Evolutionary conservation across 208 protist species (phyloP), one percentile per base, ranked within the genome.

Genomic region (Crithidia acanthocephali): DNA sequence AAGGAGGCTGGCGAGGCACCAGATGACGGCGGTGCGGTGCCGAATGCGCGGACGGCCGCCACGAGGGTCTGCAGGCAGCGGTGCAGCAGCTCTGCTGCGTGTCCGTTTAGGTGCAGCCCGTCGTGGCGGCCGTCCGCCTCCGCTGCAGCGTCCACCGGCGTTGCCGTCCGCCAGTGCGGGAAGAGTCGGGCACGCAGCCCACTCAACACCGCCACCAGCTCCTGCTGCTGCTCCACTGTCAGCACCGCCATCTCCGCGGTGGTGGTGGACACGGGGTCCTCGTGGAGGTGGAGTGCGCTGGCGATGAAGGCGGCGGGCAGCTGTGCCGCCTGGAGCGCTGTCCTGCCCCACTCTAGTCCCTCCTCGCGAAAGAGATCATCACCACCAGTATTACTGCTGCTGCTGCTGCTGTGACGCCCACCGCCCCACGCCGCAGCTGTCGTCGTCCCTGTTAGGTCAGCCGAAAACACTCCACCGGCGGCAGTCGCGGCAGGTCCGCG

Each of bases 291-390:
- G n/a, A n/a, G 22, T 42, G 11, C 35, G 35, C 11, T 40, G 35
- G 11, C 8, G 11, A 40, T 40, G 35, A 40, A 13, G 35, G 5
- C 35, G 35, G 35, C 35, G 35, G 48, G 55, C 13, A 70, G 47
- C 16, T 44, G 45, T 20, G 55, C 56, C 16, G 53, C 44, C 9
- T 15, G 55, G 6, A 50, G 50, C 5, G 64, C 72, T 10, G 50
- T 42, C 18, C 33, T 45, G 1, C 55, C 58, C 53, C 56, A 65
- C 48, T 77, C 47, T 6, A 77, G 37, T 2, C 27, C 58, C 2
- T 77, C 72, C 10, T 67, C 72, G n/a, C 48, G 33, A n/a, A 77
- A 77, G 7, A 71, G n/a, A 4, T 37, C 50, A 15, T 65, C 72
- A 4, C 72, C 48, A 10, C 59, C 8, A 23, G 8, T n/a, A 2